Evolutionary conservation across 768 basidiomycete species (phyloP).

Genomic region (Macrolepiota dolichaula): DNA sequence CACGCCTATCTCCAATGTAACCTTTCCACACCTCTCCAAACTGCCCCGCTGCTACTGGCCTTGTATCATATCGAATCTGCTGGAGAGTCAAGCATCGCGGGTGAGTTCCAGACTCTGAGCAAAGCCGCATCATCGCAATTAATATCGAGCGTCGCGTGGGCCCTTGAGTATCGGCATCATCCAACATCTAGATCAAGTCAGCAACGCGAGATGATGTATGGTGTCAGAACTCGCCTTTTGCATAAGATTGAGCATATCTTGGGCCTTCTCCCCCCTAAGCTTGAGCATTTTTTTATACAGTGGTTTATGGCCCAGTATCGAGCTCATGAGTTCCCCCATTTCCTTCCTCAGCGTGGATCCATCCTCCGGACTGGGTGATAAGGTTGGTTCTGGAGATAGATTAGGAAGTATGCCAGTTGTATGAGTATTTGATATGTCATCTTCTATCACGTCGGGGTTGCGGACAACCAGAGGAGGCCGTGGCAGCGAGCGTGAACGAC

Average conservation of each 20-base stretch:
- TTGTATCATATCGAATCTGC: slow-evolving; percentile 13
- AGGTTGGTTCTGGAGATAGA: background rate
- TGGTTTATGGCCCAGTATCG: background rate
- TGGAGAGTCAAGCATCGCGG: slow-evolving; percentile 23
- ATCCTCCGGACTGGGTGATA: background rate
- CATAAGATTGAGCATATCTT: background rate
- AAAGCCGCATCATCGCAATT: slow-evolving; percentile 16
- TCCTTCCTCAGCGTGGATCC: background rate
- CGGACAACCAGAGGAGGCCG: no score
- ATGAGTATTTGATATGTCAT: no score
- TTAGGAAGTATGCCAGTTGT: no score
- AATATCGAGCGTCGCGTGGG: background rate
- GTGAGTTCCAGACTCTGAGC: slow-evolving; percentile 21
- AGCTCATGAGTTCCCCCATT: background rate
- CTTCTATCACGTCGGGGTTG: no score
- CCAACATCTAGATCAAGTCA: background rate
- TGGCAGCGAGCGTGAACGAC: no score
- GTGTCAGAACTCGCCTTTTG: background rate
- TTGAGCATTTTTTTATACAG: background rate
- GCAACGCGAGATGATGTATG: background rate
- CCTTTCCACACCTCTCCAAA: slow-evolving; percentile 30
- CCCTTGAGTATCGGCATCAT: background rate
- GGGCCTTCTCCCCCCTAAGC: background rate
- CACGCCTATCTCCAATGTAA: slow-evolving; percentile 12
- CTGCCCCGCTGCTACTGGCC: slow-evolving; percentile 18